Evolutionary conservation across 768 basidiomycete genomes (phyloP).

Genomic region (Kwoniella sp.): DNA sequence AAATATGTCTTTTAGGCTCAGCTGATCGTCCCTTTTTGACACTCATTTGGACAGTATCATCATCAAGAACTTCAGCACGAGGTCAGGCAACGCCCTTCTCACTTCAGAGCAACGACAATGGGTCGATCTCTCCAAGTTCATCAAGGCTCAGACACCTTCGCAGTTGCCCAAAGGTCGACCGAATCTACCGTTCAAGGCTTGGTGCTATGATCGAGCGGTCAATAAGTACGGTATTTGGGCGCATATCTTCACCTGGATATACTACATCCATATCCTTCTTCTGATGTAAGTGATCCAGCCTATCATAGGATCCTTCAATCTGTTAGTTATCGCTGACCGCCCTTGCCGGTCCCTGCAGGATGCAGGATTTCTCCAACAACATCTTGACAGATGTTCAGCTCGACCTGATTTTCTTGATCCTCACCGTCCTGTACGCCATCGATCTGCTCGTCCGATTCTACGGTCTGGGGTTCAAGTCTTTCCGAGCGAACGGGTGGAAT

Average conservation of each 20-base stretch:
- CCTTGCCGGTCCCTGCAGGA: constrained; percentile 61
- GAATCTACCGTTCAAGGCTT: constrained; percentile 63
- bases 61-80: constrained; percentile 85
- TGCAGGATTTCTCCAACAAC: constrained; percentile 70
- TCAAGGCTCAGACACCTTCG: constrained; percentile 82
- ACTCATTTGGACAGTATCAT: constrained; percentile 94
- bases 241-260: constrained; percentile 73
- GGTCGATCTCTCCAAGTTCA: constrained; percentile 87
- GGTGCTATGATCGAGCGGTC: constrained; percentile 91
- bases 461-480: constrained; percentile 82
- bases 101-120: constrained; percentile 88
- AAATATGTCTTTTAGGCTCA: neutral
- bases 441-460: constrained; percentile 77
- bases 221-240: constrained; percentile 95
- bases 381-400: constrained; percentile 58
- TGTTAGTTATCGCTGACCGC: neutral
- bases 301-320: neutral
- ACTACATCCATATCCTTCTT: constrained; percentile 76
- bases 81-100: constrained; percentile 81
- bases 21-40: neutral
- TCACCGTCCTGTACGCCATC: constrained; percentile 72
- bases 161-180: constrained; percentile 73
- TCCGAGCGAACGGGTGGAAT: constrained; percentile 91
- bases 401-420: constrained; percentile 73
- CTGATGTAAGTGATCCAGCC: constrained; percentile 63